A percentile compares a stretch with the other conserved stretches of the same genome.
phyloP scores from a whole-genome alignment of 139 green algal genomes.

The Coelastrella sp. region DNA sequence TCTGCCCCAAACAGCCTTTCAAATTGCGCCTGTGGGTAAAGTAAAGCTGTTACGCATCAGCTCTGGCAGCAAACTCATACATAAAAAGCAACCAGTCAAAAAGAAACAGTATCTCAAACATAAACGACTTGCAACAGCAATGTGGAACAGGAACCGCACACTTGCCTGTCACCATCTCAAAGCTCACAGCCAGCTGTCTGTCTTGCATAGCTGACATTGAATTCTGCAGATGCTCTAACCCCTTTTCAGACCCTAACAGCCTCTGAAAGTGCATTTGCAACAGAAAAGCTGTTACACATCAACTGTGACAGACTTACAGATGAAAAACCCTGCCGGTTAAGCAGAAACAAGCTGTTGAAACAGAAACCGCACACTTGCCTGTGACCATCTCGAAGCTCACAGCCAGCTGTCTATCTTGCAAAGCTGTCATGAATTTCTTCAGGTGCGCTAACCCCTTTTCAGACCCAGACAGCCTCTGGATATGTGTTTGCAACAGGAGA shows the following conservation, averaged over 20 bases:
- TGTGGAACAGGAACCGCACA: too few relatives aligned
- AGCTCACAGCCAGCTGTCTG: constrained; percentile 57
- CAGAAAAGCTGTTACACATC: constrained; percentile 56
- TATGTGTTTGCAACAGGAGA: constrained; percentile 62
- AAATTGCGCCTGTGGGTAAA: too few relatives aligned
- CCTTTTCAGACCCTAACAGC: constrained; percentile 5
- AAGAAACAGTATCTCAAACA: too few relatives aligned
- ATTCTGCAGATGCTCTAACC: constrained; percentile 7
- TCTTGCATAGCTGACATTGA: constrained; percentile 47
- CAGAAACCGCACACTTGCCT: too few relatives aligned
- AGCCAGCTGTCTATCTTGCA: constrained; percentile 48
- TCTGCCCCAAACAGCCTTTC: constrained; percentile 16
- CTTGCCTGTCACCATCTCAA: constrained; percentile 69
- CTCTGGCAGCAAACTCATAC: too few relatives aligned
- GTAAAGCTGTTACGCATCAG: constrained; percentile 1
- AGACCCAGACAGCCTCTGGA: constrained; percentile 32
- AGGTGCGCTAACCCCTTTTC: constrained; percentile 37
- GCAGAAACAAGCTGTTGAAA: too few relatives aligned
- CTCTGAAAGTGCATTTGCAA: constrained; percentile 63
- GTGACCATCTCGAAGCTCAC: constrained; percentile 72
- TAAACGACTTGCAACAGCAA: too few relatives aligned
- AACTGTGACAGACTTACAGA: too few relatives aligned
- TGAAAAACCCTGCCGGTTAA: too few relatives aligned
- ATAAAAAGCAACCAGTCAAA: too few relatives aligned
- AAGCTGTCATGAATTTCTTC: constrained; percentile 28